Evolutionary conservation across 208 protist genomes (phyloP).

Genomic region (Crithidia mellificae): DNA sequence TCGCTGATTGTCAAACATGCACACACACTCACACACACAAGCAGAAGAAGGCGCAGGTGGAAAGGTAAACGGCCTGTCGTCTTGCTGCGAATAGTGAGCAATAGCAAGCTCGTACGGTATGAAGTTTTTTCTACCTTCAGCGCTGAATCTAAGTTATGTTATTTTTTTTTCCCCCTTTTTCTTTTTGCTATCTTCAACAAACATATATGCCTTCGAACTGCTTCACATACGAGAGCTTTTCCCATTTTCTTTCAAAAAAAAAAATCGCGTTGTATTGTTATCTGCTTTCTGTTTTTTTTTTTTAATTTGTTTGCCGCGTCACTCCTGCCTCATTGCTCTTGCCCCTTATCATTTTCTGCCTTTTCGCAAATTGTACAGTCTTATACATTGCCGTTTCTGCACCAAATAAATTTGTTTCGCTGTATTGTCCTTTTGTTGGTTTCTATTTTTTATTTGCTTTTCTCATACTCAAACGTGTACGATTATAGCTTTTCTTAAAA

Average conservation of each 20-base stretch:
- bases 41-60: no score
- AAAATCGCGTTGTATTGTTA: neutral
- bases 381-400: neutral
- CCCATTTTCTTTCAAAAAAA: slow-evolving; percentile 8
- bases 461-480: neutral
- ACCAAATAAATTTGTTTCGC: neutral
- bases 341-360: neutral
- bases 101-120: no score
- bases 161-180: slow-evolving; percentile 10
- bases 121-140: no score
- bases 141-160: no score
- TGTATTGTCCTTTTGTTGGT: no score
- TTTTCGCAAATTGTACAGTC: neutral
- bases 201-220: neutral
- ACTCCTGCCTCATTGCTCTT: neutral
- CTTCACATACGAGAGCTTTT: neutral
- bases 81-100: no score
- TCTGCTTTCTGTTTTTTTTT: no score
- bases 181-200: slow-evolving; percentile 5
- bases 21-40: no score
- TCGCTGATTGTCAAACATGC: no score
- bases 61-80: neutral
- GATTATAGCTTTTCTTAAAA: neutral
- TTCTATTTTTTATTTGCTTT: neutral
- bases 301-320: neutral